These are phyloP conservation scores for Spirogloea muscicola DNA, from an alignment of 139 green algal species.

Conservation along the genomic window DNA sequence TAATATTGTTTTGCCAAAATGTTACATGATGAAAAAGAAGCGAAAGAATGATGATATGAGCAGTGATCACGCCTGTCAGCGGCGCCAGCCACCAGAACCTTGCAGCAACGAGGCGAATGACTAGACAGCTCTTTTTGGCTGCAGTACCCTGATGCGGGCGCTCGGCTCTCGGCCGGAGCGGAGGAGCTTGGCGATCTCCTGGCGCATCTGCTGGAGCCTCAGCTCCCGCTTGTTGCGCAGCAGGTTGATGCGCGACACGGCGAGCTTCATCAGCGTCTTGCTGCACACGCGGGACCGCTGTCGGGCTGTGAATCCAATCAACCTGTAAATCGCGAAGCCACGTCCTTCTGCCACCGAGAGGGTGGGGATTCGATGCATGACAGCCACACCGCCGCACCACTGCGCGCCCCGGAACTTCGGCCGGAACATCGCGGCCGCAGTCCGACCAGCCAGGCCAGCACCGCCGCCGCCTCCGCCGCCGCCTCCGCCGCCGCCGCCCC, in stretches of 20 bases:
- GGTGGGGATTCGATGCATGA: not conserved
- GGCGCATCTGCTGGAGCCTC: conserved; percentile 18
- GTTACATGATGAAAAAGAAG: too few relatives aligned
- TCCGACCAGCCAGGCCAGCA: too few relatives aligned
- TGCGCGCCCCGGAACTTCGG: conserved; percentile 10
- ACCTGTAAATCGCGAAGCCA: not conserved
- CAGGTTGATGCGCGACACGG: conserved; percentile 45
- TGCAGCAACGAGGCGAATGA: too few relatives aligned
- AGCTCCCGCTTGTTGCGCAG: conserved; percentile 45
- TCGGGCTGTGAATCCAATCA: too few relatives aligned
- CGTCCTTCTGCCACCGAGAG: not conserved
- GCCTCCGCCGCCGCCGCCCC: too few relatives aligned
- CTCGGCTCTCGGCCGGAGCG: conserved; percentile 20
- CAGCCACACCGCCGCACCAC: not conserved
- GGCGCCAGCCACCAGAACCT: too few relatives aligned
- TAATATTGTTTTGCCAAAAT: too few relatives aligned
- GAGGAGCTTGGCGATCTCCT: conserved; percentile 43
- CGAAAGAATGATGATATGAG: too few relatives aligned
- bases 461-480: too few relatives aligned
- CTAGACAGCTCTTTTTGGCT: too few relatives aligned
- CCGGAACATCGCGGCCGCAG: conserved; percentile 19
- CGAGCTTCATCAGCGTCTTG: conserved; percentile 44
- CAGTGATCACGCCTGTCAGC: too few relatives aligned
- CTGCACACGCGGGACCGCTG: too few relatives aligned
- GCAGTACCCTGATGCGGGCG: conserved; percentile 41